phyloP scores from a whole-genome alignment of 2,329 filamentous ascomycete species.

The Hypoxylon rubiginosum region DNA sequence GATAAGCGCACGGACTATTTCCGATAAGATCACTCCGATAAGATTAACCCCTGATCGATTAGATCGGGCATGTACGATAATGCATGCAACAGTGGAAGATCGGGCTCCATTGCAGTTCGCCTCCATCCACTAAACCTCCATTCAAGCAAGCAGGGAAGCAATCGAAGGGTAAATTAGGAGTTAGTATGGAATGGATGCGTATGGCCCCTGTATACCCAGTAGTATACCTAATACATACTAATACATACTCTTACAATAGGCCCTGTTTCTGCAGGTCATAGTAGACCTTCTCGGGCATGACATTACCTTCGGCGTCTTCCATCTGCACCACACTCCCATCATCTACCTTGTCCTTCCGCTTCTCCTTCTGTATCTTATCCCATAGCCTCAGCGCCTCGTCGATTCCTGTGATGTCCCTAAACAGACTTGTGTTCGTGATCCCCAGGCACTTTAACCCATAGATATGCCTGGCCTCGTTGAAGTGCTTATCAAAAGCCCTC shows the following conservation, averaged over 20 bases:
- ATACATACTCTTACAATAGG: conserved; percentile 68
- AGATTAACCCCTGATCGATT: conserved; percentile 7
- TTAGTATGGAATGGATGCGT: background rate
- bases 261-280: conserved; percentile 95
- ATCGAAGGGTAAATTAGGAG: background rate
- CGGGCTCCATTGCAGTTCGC: background rate
- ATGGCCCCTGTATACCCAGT: conserved; percentile 7
- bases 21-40: background rate
- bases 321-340: conserved; percentile 94
- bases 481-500: conserved; percentile 97
- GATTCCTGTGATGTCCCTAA: conserved; percentile 93
- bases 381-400: conserved; percentile 89
- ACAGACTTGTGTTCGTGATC: conserved; percentile 90
- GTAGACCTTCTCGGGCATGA: conserved; percentile 99
- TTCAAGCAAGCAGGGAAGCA: background rate
- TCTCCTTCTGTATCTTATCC: conserved; percentile 92
- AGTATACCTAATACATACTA: background rate
- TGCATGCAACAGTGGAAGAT: background rate
- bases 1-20: background rate
- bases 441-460: conserved; percentile 95
- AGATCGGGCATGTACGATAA: background rate
- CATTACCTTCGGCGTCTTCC: conserved; percentile 97
- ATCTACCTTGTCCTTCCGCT: conserved; percentile 80
- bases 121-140: background rate
- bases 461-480: conserved; percentile 92